A percentile compares a stretch with the other conserved stretches of the same genome.
Conservation (phyloP, 2,329 filamentous ascomycete genomes). For the Ascochyta lentis region DNA sequence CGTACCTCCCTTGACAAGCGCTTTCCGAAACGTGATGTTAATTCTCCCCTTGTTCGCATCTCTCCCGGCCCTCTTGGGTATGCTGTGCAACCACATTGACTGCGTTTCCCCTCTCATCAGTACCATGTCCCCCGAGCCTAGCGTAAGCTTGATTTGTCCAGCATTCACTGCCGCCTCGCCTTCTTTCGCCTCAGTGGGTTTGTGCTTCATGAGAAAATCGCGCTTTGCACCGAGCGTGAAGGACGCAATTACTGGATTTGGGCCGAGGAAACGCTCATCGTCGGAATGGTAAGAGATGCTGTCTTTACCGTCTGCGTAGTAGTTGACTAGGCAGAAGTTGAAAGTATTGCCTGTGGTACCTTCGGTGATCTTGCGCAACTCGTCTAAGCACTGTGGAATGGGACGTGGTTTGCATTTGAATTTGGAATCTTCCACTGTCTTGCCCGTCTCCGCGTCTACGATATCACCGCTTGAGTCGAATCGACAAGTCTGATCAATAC, state of each 20-base stretch:
- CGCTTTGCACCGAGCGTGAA: conserved; percentile 74
- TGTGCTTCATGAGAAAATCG: conserved; percentile 83
- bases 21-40: conserved; percentile 80
- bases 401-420: conserved; percentile 71
- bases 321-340: conserved; percentile 84
- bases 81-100: conserved; percentile 74
- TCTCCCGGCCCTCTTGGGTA: conserved; percentile 74
- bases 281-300: conserved; percentile 83
- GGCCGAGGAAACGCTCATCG: conserved; percentile 77
- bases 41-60: conserved; percentile 66
- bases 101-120: conserved; percentile 80
- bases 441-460: conserved; percentile 53
- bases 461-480: conserved; percentile 56
- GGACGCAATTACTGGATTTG: conserved; percentile 74
- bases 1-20: conserved; percentile 73
- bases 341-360: conserved; percentile 69
- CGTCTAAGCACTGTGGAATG: conserved; percentile 72
- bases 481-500: conserved; percentile 67
- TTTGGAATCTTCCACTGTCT: conserved; percentile 52
- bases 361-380: conserved; percentile 69
- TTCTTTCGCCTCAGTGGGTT: conserved; percentile 58
- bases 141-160: conserved; percentile 57
- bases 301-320: conserved; percentile 78
- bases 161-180: conserved; percentile 47
- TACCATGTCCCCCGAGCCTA: conserved; percentile 77